These are phyloP conservation scores for Dalbergia cultrata DNA, from an alignment of 306 rosid species.

Conservation along the genomic window DNA sequence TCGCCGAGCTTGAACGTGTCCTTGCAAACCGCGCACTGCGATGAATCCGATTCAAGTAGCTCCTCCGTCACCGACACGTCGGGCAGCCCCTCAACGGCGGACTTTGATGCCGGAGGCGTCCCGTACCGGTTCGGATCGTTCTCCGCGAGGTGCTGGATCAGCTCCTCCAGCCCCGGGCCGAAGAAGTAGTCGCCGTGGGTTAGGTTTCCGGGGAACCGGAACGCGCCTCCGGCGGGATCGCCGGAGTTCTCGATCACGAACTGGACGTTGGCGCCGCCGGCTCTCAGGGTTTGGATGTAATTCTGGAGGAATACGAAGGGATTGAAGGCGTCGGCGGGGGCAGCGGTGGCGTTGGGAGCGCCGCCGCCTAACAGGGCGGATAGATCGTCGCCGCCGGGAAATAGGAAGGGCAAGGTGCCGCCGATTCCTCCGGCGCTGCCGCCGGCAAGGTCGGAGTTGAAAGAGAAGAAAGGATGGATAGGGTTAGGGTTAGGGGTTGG, in stretches of 20 bases:
- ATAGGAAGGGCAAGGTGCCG: slow-evolving; percentile 55
- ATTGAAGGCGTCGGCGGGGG: slow-evolving; percentile 62
- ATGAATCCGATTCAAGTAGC: slow-evolving; percentile 70
- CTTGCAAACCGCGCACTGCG: slow-evolving; percentile 94
- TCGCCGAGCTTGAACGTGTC: slow-evolving; percentile 77
- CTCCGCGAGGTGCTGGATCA: slow-evolving; percentile 94
- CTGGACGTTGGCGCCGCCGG: slow-evolving; percentile 77
- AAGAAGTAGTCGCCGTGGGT: slow-evolving; percentile 91
- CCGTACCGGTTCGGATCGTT: slow-evolving; percentile 92
- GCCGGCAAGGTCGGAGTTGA: slow-evolving; percentile 50
- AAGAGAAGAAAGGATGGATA: slow-evolving; percentile 55
- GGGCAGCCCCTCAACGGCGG: slow-evolving; percentile 71
- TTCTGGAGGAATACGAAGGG: slow-evolving; percentile 78
- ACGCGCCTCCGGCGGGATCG: slow-evolving; percentile 53
- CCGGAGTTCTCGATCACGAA: slow-evolving; percentile 68
- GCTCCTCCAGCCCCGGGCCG: slow-evolving; percentile 93
- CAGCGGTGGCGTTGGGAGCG: slow-evolving; percentile 48
- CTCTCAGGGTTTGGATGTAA: slow-evolving; percentile 71
- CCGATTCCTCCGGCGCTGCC: slow-evolving; percentile 40
- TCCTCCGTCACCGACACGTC: slow-evolving; percentile 62
- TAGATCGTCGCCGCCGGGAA: slow-evolving; percentile 62
- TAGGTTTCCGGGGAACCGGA: slow-evolving; percentile 62
- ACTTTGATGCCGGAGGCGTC: slow-evolving; percentile 85
- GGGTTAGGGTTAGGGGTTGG: slow-evolving; percentile 58
- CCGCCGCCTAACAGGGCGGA: slow-evolving; percentile 61